Percentiles rank a stretch among this genome's conserved stretches.
These are phyloP conservation scores for Trypanosoma theileri DNA, from an alignment of 208 protist species.

Conservation along the genomic window DNA sequence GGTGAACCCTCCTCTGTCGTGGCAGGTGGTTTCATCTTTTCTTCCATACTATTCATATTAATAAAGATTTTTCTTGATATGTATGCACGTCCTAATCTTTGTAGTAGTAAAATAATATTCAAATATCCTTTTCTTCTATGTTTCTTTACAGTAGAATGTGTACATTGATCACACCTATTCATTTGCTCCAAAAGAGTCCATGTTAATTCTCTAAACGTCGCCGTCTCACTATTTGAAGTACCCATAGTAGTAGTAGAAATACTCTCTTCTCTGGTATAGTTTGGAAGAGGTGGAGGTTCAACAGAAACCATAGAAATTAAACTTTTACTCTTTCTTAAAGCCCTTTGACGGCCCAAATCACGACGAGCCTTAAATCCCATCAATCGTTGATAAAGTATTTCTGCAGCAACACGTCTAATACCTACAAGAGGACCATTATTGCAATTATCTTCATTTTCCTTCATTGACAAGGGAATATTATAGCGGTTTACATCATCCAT, in stretches of 20 bases:
- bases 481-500: too few species aligned
- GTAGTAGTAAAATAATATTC: not conserved
- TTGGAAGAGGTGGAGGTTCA: not conserved
- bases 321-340: not conserved
- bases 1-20: not conserved
- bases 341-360: not conserved
- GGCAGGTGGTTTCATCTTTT: not conserved
- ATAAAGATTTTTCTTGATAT: not conserved
- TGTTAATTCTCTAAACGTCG: not conserved
- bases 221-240: not conserved
- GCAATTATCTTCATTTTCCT: too few species aligned
- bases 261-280: not conserved
- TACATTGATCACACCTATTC: too few species aligned
- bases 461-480: too few species aligned
- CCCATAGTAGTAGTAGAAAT: not conserved
- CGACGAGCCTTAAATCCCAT: not conserved
- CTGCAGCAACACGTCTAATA: too few species aligned
- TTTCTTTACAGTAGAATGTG: not conserved
- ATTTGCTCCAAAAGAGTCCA: too few species aligned
- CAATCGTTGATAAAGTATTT: too few species aligned
- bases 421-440: too few species aligned
- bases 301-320: not conserved
- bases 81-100: conserved; percentile 5
- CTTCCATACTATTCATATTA: not conserved
- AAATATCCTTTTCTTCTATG: not conserved